phyloP scores from a whole-genome alignment of 306 rosid genomes.

The Cicer arietinum region DNA sequence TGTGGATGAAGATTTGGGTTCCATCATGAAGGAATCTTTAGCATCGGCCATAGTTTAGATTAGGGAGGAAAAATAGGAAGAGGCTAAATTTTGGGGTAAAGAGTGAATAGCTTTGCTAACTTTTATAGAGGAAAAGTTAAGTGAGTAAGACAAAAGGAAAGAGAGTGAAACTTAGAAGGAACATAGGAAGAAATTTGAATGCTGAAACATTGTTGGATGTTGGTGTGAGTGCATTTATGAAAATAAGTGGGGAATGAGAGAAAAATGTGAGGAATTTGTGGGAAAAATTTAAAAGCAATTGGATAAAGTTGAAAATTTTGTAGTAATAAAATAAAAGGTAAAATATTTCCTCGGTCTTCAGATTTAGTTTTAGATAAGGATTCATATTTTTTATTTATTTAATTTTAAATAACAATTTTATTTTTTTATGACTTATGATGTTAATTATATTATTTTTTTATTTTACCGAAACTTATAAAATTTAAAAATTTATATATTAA shows the following conservation, averaged over 20 bases:
- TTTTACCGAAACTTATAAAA: too few species aligned
- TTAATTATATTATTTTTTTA: too few species aligned
- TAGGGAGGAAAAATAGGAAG: neutral
- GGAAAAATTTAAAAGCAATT: neutral
- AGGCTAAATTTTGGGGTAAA: neutral
- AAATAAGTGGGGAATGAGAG: neutral
- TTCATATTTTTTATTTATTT: too few species aligned
- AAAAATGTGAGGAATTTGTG: neutral
- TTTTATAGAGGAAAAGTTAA: constrained; percentile 27
- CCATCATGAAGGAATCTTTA: constrained; percentile 37
- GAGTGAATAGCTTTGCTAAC: neutral
- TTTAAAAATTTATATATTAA: too few species aligned
- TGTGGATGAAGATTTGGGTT: constrained; percentile 40
- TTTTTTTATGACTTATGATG: too few species aligned
- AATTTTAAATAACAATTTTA: too few species aligned
- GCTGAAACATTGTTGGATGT: neutral
- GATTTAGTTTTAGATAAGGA: too few species aligned
- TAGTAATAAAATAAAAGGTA: neutral
- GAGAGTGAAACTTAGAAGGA: neutral
- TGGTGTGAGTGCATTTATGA: constrained; percentile 11
- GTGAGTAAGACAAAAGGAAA: neutral
- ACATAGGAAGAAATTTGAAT: neutral
- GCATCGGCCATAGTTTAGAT: constrained; percentile 28
- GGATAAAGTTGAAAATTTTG: neutral
- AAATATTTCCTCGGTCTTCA: too few species aligned